A percentile compares a stretch with the other conserved stretches of the same genome.
Conservation (phyloP, 495 filamentous ascomycete species). For the Tuber aestivum region DNA sequence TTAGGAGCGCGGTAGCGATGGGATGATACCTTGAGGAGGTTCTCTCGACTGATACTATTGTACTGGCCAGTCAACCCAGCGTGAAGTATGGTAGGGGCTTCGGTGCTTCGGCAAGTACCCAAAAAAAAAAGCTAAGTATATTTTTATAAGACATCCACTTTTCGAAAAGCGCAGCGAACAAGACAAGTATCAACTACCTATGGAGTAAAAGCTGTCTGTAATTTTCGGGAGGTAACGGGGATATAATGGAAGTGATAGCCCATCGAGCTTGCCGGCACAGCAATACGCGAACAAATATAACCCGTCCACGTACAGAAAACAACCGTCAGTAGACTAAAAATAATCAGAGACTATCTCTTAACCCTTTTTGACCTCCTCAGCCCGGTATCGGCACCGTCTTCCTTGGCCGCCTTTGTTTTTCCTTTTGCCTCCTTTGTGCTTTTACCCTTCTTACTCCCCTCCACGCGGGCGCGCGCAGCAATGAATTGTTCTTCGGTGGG, state of each 20-base stretch:
- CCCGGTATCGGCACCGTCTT: conserved; percentile 7
- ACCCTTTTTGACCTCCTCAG: conserved; percentile 41
- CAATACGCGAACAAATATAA: background rate
- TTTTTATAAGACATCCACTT: background rate
- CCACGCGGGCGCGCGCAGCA: conserved; percentile 47
- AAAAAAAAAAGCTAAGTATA: too few species aligned
- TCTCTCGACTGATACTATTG: background rate
- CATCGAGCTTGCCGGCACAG: background rate
- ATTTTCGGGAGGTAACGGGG: background rate
- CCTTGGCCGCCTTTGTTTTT: background rate
- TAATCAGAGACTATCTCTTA: conserved; percentile 27
- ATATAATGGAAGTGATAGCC: background rate
- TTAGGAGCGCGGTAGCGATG: background rate
- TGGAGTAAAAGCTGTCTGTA: background rate
- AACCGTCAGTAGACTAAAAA: background rate
- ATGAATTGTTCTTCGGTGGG: conserved; percentile 66
- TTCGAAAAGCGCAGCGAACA: background rate
- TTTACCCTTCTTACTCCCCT: conserved; percentile 46
- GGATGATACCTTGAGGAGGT: background rate
- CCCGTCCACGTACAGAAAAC: background rate
- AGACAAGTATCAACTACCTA: background rate
- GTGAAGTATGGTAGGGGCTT: background rate
- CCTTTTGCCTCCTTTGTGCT: conserved; percentile 20
- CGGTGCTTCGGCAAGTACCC: background rate
- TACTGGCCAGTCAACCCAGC: background rate